phyloP scores from a whole-genome alignment of 179 eudicot genomes.

The Spergularia azorica region DNA sequence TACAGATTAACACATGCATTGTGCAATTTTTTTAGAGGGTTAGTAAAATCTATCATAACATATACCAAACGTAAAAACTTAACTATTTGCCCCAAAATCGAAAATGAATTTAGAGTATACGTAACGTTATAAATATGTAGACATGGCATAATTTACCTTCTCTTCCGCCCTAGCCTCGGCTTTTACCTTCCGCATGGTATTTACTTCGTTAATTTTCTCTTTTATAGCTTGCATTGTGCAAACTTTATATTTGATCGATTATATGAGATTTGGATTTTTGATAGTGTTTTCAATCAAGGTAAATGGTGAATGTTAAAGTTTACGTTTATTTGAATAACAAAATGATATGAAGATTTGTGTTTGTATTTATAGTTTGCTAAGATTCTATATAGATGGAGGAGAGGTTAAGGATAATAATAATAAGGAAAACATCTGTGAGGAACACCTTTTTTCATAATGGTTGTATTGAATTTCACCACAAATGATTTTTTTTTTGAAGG shows the following conservation, averaged over 20 bases:
- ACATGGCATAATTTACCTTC: conserved; percentile 52
- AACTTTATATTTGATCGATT: neutral
- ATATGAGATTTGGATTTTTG: neutral
- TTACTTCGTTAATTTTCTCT: conserved; percentile 54
- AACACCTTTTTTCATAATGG: too few species aligned
- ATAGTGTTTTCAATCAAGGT: neutral
- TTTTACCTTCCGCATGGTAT: conserved; percentile 51
- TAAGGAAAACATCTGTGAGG: too few species aligned
- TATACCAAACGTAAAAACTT: too few species aligned
- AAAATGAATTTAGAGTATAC: too few species aligned
- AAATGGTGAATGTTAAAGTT: neutral
- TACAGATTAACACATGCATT: conserved; percentile 15
- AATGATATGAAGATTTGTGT: neutral
- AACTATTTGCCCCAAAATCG: too few species aligned
- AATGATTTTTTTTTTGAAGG: too few species aligned
- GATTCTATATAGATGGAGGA: neutral
- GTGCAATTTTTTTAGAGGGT: too few species aligned
- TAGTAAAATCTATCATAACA: too few species aligned
- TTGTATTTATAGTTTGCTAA: conserved; percentile 7
- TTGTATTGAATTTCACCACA: too few species aligned
- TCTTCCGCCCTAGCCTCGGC: conserved; percentile 62
- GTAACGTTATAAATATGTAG: too few species aligned
- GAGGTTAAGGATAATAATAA: too few species aligned
- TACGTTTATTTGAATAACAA: neutral
- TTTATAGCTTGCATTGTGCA: conserved; percentile 66